Percentiles rank a stretch among this genome's conserved stretches.
phyloP scores from a whole-genome alignment of 1,139 yeast species.

The Wickerhamomyces sp. region DNA sequence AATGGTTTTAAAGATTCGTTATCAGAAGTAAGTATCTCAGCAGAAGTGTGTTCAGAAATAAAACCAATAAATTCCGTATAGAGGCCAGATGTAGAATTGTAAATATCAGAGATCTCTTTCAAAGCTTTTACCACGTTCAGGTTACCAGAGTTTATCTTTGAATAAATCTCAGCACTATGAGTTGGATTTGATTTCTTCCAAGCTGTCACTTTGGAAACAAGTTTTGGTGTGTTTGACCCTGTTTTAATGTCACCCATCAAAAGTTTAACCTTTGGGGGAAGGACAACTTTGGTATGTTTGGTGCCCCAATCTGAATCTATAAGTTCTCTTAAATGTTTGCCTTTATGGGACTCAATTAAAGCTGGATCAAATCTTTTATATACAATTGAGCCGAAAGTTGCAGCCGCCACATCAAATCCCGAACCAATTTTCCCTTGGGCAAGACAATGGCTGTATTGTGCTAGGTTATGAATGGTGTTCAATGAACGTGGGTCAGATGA shows the following conservation, averaged over 20 bases:
- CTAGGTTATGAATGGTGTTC: constrained; percentile 61
- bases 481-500: constrained; percentile 21
- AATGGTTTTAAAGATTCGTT: constrained; percentile 16
- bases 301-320: constrained; percentile 60
- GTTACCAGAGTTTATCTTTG: constrained; percentile 54
- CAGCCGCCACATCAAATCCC: constrained; percentile 96
- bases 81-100: constrained; percentile 24
- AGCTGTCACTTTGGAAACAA: constrained; percentile 67
- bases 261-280: constrained; percentile 66
- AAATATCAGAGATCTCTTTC: constrained; percentile 33
- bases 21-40: constrained; percentile 16
- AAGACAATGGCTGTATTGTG: constrained; percentile 86
- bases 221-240: constrained; percentile 91
- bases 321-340: constrained; percentile 19
- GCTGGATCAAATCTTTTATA: constrained; percentile 68
- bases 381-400: constrained; percentile 83
- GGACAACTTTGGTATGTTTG: constrained; percentile 43
- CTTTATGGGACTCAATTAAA: constrained; percentile 37
- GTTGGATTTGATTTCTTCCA: constrained; percentile 60
- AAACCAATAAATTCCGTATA: constrained; percentile 27
- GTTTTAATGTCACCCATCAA: constrained; percentile 92
- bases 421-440: constrained; percentile 96
- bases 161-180: constrained; percentile 47
- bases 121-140: constrained; percentile 49
- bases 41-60: constrained; percentile 16